A percentile compares a stretch with the other conserved stretches of the same genome.
Conservation (phyloP, 768 basidiomycete species). For the Pleurotus tuoliensis region DNA sequence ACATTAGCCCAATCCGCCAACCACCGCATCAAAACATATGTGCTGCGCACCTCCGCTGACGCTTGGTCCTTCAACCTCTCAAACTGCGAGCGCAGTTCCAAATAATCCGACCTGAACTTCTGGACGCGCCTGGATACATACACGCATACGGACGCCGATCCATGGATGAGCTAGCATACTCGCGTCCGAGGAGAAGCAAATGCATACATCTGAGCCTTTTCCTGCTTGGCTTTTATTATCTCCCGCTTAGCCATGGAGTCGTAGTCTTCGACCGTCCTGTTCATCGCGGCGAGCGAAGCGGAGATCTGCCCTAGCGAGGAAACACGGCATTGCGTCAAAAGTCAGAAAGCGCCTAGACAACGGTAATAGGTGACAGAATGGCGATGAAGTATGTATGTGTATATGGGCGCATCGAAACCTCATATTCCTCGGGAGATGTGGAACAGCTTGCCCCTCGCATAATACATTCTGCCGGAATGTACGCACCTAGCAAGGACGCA, state of each 20-base stretch:
- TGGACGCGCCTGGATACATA: constrained; percentile 70
- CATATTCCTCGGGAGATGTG: too few relatives aligned
- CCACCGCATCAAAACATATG: not conserved
- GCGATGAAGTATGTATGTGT: too few relatives aligned
- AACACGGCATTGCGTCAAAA: constrained; percentile 12
- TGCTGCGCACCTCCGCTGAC: constrained; percentile 37
- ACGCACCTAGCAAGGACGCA: constrained; percentile 78
- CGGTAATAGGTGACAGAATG: too few relatives aligned
- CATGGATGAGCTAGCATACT: not conserved
- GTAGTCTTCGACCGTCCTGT: constrained; percentile 93
- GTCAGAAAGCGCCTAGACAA: not conserved
- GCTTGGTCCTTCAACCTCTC: constrained; percentile 70
- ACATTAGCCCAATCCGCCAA: too few relatives aligned
- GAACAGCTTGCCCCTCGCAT: too few relatives aligned
- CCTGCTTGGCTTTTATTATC: constrained; percentile 93
- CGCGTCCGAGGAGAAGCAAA: not conserved
- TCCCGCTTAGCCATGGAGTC: constrained; percentile 96
- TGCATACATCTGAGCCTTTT: constrained; percentile 84
- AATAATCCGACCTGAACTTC: constrained; percentile 86
- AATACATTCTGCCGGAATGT: not conserved
- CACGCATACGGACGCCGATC: too few relatives aligned
- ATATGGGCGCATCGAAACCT: too few relatives aligned
- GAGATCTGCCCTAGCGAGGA: constrained; percentile 85
- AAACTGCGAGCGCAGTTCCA: constrained; percentile 78
- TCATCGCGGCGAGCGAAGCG: constrained; percentile 93